Base-by-base conservation (phyloP, 768 basidiomycete genomes). In the Phlegmacium glaucopus region DNA sequence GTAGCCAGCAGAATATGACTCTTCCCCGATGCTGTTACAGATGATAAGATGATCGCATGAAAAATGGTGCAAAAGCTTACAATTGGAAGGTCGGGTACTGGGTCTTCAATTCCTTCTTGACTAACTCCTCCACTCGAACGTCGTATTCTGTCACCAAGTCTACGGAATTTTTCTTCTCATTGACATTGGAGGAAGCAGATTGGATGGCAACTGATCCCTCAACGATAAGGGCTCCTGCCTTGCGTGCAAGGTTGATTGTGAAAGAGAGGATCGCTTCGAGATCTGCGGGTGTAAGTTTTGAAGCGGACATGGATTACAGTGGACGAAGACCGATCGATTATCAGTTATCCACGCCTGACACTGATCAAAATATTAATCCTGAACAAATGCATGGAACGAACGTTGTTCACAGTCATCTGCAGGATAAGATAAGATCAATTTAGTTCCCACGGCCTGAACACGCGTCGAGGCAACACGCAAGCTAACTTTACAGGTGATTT, bases 71-170 rank as follows among this genome's bases (percentile, higher is more conserved):
- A 22, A 47, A 39, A 22, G 75, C 90, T 62, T 62, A 94, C 93
- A 96, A 95, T 53, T 84, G 71, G 66, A 91, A 94, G 2, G 66
- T 54, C 0, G 93, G 91, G 63, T 89, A 94, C 42, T 70, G 73
- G 18, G 67, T 64, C 26, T 72, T 70, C 45, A 95, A 79, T 60
- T 84, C 78, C 25, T 72, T 60, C 67, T 82, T 84, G 42, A 96
- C 90, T 39, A 93, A 71, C 50, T 89, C 83, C 66, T 96, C 94
- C 9, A 96, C 94, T 38, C 77, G 81, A 30, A 94, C 85, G 65
- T 98, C 94, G 58, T 90, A 96, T 68, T 94, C 88, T 0, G 94
- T 98, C 18, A 98, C 94, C 27, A 97, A 73, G 68, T 96, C 94
- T 16, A 94, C 92, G 3, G 92, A 80, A 61, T 94, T 96, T 69